Conservation (phyloP, 176 grass and related monocot genomes). For the Oryza officinalis region DNA sequence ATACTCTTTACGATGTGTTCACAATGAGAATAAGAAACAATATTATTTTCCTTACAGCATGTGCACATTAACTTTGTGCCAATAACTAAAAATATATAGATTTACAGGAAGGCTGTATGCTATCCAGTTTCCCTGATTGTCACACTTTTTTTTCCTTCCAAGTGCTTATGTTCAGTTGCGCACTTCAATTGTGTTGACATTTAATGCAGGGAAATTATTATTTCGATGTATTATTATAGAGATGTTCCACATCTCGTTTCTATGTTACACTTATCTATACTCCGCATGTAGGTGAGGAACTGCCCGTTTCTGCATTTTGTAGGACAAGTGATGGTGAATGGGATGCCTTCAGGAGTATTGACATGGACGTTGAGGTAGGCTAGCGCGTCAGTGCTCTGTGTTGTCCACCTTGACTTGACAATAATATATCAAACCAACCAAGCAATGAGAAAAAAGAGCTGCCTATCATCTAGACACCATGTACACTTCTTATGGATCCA, state of each 20-base stretch:
- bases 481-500: conserved; percentile 7
- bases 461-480: neutral
- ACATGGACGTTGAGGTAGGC: conserved; percentile 84
- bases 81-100: neutral
- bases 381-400: neutral
- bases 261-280: conserved; percentile 9
- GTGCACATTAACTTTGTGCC: neutral
- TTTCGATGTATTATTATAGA: neutral
- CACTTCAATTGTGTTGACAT: neutral
- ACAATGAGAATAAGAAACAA: neutral
- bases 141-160: conserved; percentile 6
- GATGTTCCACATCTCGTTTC: neutral
- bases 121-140: neutral
- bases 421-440: conserved; percentile 1
- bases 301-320: conserved; percentile 76
- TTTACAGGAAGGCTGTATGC: neutral
- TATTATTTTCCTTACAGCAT: neutral
- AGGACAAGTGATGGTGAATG: conserved; percentile 74
- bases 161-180: neutral
- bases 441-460: neutral
- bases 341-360: conserved; percentile 83
- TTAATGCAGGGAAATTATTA: neutral
- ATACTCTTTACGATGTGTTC: neutral
- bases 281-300: conserved; percentile 57
- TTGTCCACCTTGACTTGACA: neutral